phyloP scores from a whole-genome alignment of 257 asterid genomes.

The Craterostigma plantagineum region DNA sequence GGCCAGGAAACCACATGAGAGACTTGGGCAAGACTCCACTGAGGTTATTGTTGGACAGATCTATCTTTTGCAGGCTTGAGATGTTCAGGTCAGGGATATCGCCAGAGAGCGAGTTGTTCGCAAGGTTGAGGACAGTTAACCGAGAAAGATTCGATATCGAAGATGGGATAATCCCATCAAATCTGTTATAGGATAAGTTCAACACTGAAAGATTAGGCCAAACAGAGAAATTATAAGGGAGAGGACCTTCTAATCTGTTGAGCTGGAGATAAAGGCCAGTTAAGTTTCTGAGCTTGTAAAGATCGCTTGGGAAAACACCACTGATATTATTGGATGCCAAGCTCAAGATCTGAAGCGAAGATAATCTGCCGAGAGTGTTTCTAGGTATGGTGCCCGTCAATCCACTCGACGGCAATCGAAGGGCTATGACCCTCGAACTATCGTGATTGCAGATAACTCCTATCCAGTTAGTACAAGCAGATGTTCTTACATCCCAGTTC shows the following conservation, averaged over 20 bases:
- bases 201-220: conserved; percentile 48
- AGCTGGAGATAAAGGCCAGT: conserved; percentile 48
- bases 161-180: conserved; percentile 51
- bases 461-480: conserved; percentile 53
- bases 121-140: conserved; percentile 41
- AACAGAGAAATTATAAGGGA: conserved; percentile 42
- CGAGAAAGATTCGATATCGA: conserved; percentile 62
- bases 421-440: conserved; percentile 45
- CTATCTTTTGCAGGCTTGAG: conserved; percentile 37
- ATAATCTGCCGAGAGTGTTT: conserved; percentile 55
- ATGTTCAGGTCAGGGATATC: conserved; percentile 50
- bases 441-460: conserved; percentile 76
- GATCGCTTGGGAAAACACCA: conserved; percentile 72
- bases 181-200: conserved; percentile 50
- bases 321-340: conserved; percentile 50
- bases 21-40: conserved; percentile 54
- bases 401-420: conserved; percentile 64
- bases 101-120: conserved; percentile 66
- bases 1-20: conserved; percentile 53
- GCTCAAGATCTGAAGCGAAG: conserved; percentile 72
- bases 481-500: conserved; percentile 47
- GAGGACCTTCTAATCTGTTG: conserved; percentile 46
- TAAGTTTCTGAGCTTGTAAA: conserved; percentile 37
- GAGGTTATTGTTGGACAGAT: conserved; percentile 55
- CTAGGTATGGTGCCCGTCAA: conserved; percentile 38